Base-by-base conservation (phyloP, 1,139 yeast species). In the Pichia sp. region DNA sequence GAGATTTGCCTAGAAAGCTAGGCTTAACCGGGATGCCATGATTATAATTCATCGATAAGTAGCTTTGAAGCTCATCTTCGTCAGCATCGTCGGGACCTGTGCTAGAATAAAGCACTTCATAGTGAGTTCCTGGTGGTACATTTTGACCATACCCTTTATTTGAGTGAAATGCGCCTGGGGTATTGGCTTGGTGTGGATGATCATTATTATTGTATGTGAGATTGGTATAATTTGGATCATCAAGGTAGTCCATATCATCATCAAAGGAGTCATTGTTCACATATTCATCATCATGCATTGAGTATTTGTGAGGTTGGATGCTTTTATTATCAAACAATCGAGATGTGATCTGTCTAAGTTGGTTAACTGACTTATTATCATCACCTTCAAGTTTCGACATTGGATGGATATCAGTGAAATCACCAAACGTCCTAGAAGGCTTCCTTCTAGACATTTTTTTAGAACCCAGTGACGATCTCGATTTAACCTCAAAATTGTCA, bases 301-400 rank as follows among this genome's bases (percentile, higher is more conserved):
- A 78, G 49, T 81, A 80, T 32, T 88, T 62, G 51, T 88, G 65
- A 4, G 86, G 74, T 31, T 78, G 81, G 1, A 82, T 72, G 0
- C 86, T 86, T 43, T 74, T 79, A 17, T 76, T 72, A 49, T 81
- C 87, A 55, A 80, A 80, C 6, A 80, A 58, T 42, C 77, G 75
- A 1, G 86, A 78, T 0, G 87, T 79, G 1, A 86, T 78, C 3
- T 86, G 78, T 33, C 88, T 72, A 56, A 50, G 66, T 24, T 62
- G 66, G 37, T 60, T 59, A 38, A 41, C 40, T 6, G 47, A 38
- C 25, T 39, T 42, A 22, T 38, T 37, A 22, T 46, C 41, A 17
- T 25, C 27, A 14, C 37, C n/a, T 12, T 40, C 43, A 5, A 20
- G n/a, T 25, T 29, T 38, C 3, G 33, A 6, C 6, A 32, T 19